A percentile compares a stretch with the other conserved stretches of the same genome.
Evolutionary conservation across 1,284 basidiomycete genomes (phyloP).

Genomic region (Flammula alnicola): DNA sequence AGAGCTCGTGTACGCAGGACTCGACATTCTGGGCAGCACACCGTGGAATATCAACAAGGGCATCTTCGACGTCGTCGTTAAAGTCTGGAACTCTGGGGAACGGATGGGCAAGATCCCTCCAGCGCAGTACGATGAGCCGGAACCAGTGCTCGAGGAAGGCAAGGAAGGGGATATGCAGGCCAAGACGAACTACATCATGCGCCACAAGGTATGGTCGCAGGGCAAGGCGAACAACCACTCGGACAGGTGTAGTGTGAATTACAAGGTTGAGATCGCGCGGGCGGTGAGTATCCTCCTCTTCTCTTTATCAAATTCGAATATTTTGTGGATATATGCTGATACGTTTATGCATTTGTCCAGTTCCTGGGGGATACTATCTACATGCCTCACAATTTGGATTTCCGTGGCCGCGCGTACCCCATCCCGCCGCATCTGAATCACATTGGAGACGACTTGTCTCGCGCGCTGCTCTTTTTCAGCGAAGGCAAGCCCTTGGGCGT

Average conservation of each 20-base stretch:
- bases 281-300: conserved; percentile 59
- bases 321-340: conserved; percentile 1
- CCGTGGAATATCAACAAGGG: conserved; percentile 87
- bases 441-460: conserved; percentile 93
- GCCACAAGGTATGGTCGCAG: conserved; percentile 65
- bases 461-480: conserved; percentile 88
- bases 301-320: too few species aligned
- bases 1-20: conserved; percentile 85
- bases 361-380: conserved; percentile 90
- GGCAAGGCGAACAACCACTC: conserved; percentile 84
- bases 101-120: conserved; percentile 82
- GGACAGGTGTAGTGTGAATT: conserved; percentile 93
- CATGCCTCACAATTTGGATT: conserved; percentile 97
- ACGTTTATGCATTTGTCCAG: conserved; percentile 36
- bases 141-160: conserved; percentile 70
- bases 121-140: conserved; percentile 57
- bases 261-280: conserved; percentile 96
- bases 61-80: conserved; percentile 53
- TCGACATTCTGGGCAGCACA: conserved; percentile 91
- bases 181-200: conserved; percentile 63
- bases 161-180: conserved; percentile 70
- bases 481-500: conserved; percentile 82
- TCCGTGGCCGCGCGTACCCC: conserved; percentile 97
- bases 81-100: conserved; percentile 82
- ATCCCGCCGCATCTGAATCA: conserved; percentile 96